Percentiles rank a stretch among this genome's conserved stretches.
These are phyloP conservation scores for Penicillium cosmopolitanum DNA, from an alignment of 495 filamentous ascomycete genomes.

Conservation along the genomic window DNA sequence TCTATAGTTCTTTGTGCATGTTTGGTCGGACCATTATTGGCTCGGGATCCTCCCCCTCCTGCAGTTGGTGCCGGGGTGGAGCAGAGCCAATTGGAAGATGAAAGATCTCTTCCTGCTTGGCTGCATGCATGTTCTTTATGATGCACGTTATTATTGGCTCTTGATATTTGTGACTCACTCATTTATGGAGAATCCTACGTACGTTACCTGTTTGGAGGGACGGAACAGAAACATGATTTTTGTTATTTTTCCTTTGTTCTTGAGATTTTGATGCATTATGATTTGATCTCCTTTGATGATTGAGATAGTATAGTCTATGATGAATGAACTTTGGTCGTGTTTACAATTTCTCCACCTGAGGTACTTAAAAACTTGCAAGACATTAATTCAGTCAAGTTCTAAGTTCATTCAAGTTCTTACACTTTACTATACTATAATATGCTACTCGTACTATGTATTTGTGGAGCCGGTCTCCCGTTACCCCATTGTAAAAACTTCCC, in stretches of 20 bases:
- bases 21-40: constrained; percentile 24
- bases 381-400: too few relatives aligned
- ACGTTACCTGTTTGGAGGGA: constrained; percentile 4
- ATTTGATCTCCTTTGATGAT: background rate
- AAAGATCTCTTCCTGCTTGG: constrained; percentile 10
- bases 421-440: too few relatives aligned
- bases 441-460: too few relatives aligned
- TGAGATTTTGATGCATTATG: background rate
- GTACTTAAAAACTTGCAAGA: too few relatives aligned
- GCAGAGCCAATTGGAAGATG: constrained; percentile 21
- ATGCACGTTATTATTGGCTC: constrained; percentile 21
- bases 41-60: background rate
- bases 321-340: background rate
- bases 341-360: background rate
- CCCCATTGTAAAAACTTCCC: too few relatives aligned
- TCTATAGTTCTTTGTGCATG: constrained; percentile 18
- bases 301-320: background rate
- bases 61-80: background rate
- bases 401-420: too few relatives aligned
- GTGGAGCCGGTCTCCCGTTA: too few relatives aligned
- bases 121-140: constrained; percentile 18
- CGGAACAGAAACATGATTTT: constrained; percentile 1
- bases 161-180: constrained; percentile 24
- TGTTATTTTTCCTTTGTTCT: constrained; percentile 13
- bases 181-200: constrained; percentile 14